These are phyloP conservation scores for Amanita pallidorosea DNA, from an alignment of 768 basidiomycete genomes.

Conservation along the genomic window DNA sequence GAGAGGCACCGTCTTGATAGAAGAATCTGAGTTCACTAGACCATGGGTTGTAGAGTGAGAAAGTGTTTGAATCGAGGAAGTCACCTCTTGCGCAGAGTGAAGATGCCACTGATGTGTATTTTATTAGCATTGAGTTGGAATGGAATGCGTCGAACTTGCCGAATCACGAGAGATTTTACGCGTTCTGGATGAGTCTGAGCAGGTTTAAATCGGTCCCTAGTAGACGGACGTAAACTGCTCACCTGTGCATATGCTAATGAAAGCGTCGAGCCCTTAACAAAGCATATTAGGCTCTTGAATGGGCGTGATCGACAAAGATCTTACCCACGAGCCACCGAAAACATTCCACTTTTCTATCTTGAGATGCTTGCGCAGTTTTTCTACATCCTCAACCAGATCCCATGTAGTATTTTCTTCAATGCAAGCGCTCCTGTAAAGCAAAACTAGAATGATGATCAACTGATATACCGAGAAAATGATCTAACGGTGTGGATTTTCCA, in stretches of 20 bases:
- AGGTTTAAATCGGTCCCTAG: neutral
- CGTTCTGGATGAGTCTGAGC: conserved; percentile 66
- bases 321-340: conserved; percentile 89
- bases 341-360: conserved; percentile 84
- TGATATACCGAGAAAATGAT: neutral
- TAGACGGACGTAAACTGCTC: neutral
- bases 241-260: conserved; percentile 82
- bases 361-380: conserved; percentile 68
- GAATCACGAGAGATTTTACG: conserved; percentile 68
- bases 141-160: conserved; percentile 28
- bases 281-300: neutral
- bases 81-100: conserved; percentile 73
- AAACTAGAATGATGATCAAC: neutral
- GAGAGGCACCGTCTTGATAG: conserved; percentile 79
- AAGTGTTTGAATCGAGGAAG: neutral
- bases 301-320: conserved; percentile 6
- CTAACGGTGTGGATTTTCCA: conserved; percentile 75
- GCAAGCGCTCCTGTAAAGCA: conserved; percentile 45
- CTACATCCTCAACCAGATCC: conserved; percentile 87
- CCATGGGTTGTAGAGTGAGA: neutral
- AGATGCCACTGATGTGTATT: conserved; percentile 57
- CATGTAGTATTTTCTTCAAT: conserved; percentile 88
- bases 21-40: conserved; percentile 78
- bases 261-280: conserved; percentile 68
- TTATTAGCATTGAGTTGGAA: neutral